Evolutionary conservation across 106 monocot species (phyloP).

Genomic region (Triglochin maritima): DNA sequence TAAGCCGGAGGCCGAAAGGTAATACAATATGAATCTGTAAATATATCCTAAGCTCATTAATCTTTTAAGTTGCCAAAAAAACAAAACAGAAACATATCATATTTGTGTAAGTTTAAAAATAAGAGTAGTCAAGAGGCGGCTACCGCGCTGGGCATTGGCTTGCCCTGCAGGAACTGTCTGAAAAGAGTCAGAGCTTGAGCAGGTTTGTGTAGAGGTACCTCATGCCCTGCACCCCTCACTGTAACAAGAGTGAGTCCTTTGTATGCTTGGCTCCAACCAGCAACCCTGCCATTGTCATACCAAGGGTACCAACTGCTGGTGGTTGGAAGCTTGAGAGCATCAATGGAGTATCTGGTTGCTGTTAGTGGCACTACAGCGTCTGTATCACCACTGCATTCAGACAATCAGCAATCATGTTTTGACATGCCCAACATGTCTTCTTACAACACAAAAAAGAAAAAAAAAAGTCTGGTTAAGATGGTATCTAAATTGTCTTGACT

Average conservation of each 20-base stretch:
- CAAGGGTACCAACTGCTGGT: slow-evolving; percentile 65
- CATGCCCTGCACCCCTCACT: slow-evolving; percentile 70
- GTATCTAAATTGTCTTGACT: too few relatives aligned
- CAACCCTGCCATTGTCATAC: slow-evolving; percentile 70
- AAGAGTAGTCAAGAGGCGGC: too few relatives aligned
- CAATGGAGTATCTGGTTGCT: slow-evolving; percentile 81
- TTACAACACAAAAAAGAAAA: not conserved
- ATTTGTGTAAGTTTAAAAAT: too few relatives aligned
- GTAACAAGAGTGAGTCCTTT: slow-evolving; percentile 66
- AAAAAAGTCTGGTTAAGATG: too few relatives aligned
- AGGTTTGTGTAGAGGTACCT: slow-evolving; percentile 76
- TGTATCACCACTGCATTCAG: slow-evolving; percentile 67
- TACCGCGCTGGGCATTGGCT: slow-evolving; percentile 24
- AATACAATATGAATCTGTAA: too few relatives aligned
- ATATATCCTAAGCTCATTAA: too few relatives aligned
- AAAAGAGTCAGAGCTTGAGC: slow-evolving; percentile 54
- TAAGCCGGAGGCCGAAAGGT: too few relatives aligned
- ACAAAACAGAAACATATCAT: too few relatives aligned
- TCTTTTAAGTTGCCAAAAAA: too few relatives aligned
- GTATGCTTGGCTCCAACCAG: slow-evolving; percentile 88
- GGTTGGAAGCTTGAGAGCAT: slow-evolving; percentile 69
- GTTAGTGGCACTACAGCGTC: slow-evolving; percentile 84
- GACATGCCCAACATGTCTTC: too few relatives aligned
- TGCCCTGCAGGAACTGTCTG: slow-evolving; percentile 46
- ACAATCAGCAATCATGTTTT: too few relatives aligned